Base-by-base conservation (phyloP, 169 alveolate species). In the Cytauxzoon felis region DNA sequence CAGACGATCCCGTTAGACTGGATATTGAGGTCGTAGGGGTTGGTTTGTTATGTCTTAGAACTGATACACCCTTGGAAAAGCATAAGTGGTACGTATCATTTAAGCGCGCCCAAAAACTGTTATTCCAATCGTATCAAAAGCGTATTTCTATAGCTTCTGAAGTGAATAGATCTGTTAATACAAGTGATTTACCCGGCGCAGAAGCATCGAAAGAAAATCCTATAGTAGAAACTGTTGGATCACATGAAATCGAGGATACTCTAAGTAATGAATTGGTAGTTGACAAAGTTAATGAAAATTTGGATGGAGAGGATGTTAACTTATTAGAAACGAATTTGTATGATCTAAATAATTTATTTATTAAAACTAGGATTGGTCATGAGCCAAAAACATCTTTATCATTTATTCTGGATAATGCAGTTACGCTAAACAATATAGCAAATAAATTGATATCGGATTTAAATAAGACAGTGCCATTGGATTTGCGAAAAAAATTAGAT, bases 61-160 rank as follows among this genome's bases (percentile, higher is more conserved):
- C 92, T 1, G 87, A 86, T 57, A 78, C 80, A 6, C 85, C 88
- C 1, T 68, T 80, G 41, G 88, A 86, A 42, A 86, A 86, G 21
- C 92, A 86, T 18, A 67, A 56, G 65, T 86, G 92, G 92, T 86
- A 76, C 34, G 88, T 81, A 5, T 80, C 92, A 21, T 78, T 86
- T 68, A 86, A 86, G 50, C 67, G 71, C 62, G 89, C 92, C 0
- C 89, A 86, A 42, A 58, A 78, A 23, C 64, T 58, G 29, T 63
- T 73, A 36, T 27, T 78, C 16, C 80, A 64, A 49, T 50, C 81
- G 16, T 36, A 66, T 40, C 83, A 66, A 38, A 52, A 57, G 21
- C 40, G 41, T 34, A 68, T 71, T 19, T 42, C 33, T 8, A 58
- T 65, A 18, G 63, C 78, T 0, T 57, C 84, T n/a, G n/a, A n/a